Evolutionary conservation across 164 flowering plant species (phyloP).

Genomic region (Buxus sempervirens): DNA sequence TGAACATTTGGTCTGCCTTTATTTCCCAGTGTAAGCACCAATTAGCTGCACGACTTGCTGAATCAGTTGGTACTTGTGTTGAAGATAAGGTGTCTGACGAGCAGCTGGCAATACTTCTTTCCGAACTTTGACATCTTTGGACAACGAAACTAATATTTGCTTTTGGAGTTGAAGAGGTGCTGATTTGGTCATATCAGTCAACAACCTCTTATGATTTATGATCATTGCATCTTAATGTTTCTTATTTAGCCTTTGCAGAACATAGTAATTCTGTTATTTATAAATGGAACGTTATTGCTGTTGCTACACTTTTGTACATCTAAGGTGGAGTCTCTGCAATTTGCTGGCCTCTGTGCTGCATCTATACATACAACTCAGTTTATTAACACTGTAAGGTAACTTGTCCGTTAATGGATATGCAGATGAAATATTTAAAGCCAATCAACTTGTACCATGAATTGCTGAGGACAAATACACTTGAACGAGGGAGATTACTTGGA

Average conservation of each 20-base stretch:
- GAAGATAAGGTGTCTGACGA: constrained; percentile 86
- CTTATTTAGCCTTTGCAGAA: no score
- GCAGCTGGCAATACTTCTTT: constrained; percentile 65
- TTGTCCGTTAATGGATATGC: not conserved
- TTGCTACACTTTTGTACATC: no score
- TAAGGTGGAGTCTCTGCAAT: not conserved
- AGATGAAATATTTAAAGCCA: constrained; percentile 72
- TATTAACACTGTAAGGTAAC: not conserved
- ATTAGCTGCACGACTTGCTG: constrained; percentile 88
- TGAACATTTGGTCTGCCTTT: not conserved
- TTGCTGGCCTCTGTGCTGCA: not conserved
- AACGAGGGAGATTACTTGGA: constrained; percentile 64
- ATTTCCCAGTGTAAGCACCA: constrained; percentile 87
- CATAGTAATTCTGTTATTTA: no score
- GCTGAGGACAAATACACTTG: constrained; percentile 26
- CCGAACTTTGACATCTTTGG: constrained; percentile 41
- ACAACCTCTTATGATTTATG: not conserved
- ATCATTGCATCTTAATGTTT: not conserved
- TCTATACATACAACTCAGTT: not conserved
- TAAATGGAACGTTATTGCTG: no score
- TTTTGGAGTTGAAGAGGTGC: constrained; percentile 18
- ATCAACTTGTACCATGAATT: constrained; percentile 45
- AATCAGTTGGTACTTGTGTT: constrained; percentile 53
- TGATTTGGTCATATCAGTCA: not conserved
- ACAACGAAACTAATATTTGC: constrained; percentile 1